Evolutionary conservation across 2,329 filamentous ascomycete genomes (phyloP).

Genomic region (Dactylonectria estremocensis): DNA sequence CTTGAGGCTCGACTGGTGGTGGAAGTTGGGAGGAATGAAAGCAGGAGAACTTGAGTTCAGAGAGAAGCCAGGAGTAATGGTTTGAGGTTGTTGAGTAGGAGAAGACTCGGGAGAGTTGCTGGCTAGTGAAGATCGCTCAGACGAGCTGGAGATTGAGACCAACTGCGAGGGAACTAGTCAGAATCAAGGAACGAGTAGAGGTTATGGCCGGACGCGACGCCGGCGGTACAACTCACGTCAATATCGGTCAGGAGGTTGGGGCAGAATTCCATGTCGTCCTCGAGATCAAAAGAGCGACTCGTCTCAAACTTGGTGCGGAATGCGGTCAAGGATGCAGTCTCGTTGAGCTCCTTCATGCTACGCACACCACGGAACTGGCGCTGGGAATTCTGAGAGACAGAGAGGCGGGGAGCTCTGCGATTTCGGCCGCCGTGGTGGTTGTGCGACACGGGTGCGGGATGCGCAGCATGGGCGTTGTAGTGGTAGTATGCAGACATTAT

Average conservation of each 20-base stretch:
- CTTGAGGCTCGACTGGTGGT: slow-evolving; percentile 80
- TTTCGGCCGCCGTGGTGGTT: slow-evolving; percentile 88
- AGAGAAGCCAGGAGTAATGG: slow-evolving; percentile 84
- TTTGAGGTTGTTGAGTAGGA: slow-evolving; percentile 88
- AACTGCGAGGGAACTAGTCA: slow-evolving; percentile 71
- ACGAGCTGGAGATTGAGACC: slow-evolving; percentile 92
- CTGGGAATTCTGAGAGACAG: slow-evolving; percentile 85
- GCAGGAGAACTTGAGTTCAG: slow-evolving; percentile 77
- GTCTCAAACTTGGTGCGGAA: slow-evolving; percentile 94
- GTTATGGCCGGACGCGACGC: slow-evolving; percentile 32
- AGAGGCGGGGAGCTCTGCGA: slow-evolving; percentile 85
- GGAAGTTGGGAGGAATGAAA: slow-evolving; percentile 76
- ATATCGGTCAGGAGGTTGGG: slow-evolving; percentile 92
- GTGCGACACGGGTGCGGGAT: slow-evolving; percentile 75
- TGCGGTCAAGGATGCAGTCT: slow-evolving; percentile 80
- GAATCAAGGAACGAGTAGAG: slow-evolving; percentile 34
- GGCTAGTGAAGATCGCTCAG: slow-evolving; percentile 94
- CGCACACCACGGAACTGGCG: slow-evolving; percentile 89
- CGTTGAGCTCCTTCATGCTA: slow-evolving; percentile 88
- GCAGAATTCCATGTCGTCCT: slow-evolving; percentile 97
- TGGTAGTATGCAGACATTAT: slow-evolving; percentile 78
- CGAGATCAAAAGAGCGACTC: slow-evolving; percentile 92
- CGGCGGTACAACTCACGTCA: slow-evolving; percentile 77
- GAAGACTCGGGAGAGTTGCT: slow-evolving; percentile 95
- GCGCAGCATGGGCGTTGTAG: slow-evolving; percentile 72